Base-by-base conservation (phyloP, 495 filamentous ascomycete genomes). In the Terfezia boudieri region DNA sequence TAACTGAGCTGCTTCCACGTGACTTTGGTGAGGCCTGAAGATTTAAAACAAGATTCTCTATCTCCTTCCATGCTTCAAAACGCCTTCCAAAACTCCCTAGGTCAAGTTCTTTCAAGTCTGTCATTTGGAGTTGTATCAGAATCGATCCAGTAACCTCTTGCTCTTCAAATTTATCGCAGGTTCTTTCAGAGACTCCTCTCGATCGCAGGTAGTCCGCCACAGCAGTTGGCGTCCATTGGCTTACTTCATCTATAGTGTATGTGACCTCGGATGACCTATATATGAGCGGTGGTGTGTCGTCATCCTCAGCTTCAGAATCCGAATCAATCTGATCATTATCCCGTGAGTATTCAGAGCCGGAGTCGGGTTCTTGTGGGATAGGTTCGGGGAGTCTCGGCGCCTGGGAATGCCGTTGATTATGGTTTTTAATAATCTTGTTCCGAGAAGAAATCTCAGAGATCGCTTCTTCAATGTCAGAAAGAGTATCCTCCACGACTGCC, bases 381-480 rank as follows among this genome's bases (percentile, higher is more conserved):
- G 49, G 49, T 51, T 16, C n/a, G 6, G 49, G 49, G 11, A 43
- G 16, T 23, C 12, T 16, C 26, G 14, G 5, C 5, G 49, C 90
- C 77, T 48, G 86, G 88, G 67, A 93, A 90, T 50, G 88, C 93
- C 54, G 86, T 67, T 51, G 57, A 49, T 50, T 56, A 36, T 58
- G 64, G 26, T 60, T 55, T n/a, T 43, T 50, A 20, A 57, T 54
- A 37, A 52, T 51, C 54, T 53, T 61, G 23, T 55, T 59, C 37
- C 57, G 56, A 6, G n/a, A 12, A 20, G 63, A 65, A 69, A 99
- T 80, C 64, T 94, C 86, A 23, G 86, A 94, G 50, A 99, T 96
- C 65, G 95, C 92, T 67, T 99, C 92, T 62, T 99, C 78, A 61
- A 99, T 99, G 36, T 96, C 92, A 61, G 86, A 94, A 55, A 99